phyloP scores from a whole-genome alignment of 352 stramenopile species.

The Globisporangium parvum region DNA sequence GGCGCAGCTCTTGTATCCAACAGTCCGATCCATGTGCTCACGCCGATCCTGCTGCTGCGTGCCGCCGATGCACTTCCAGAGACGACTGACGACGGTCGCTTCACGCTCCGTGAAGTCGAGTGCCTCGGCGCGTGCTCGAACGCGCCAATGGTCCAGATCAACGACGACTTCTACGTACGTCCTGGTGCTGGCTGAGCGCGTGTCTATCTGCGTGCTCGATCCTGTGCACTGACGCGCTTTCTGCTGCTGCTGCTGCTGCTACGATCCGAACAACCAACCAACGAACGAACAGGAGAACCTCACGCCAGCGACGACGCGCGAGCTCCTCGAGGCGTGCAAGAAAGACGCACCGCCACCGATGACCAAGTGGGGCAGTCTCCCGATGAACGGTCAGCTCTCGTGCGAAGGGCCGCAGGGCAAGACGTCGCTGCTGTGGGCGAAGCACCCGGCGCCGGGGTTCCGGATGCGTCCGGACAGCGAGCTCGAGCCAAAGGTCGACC shows the following conservation, averaged over 20 bases:
- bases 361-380: conserved; percentile 97
- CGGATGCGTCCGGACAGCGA: conserved; percentile 89
- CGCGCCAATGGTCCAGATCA: conserved; percentile 99
- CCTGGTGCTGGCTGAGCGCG: not conserved
- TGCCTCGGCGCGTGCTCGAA: conserved; percentile 99
- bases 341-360: conserved; percentile 89
- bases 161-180: conserved; percentile 95
- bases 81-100: conserved; percentile 69
- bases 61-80: conserved; percentile 24
- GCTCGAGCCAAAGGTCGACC: conserved; percentile 93
- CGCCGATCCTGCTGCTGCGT: not conserved
- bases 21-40: not conserved
- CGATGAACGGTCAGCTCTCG: conserved; percentile 99
- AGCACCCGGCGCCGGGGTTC: conserved; percentile 79
- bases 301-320: conserved; percentile 95
- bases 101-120: conserved; percentile 98
- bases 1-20: not conserved
- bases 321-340: conserved; percentile 97
- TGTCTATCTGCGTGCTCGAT: not conserved
- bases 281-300: conserved; percentile 93
- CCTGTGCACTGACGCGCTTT: not conserved
- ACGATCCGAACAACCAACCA: not conserved
- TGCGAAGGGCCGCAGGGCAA: conserved; percentile 97
- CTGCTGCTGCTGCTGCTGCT: conserved; percentile 1
- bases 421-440: conserved; percentile 88